A percentile compares a stretch with the other conserved stretches of the same genome.
These are phyloP conservation scores for Actinomortierella wolfii DNA, from an alignment of 371 early-diverging fungal species.

Conservation along the genomic window DNA sequence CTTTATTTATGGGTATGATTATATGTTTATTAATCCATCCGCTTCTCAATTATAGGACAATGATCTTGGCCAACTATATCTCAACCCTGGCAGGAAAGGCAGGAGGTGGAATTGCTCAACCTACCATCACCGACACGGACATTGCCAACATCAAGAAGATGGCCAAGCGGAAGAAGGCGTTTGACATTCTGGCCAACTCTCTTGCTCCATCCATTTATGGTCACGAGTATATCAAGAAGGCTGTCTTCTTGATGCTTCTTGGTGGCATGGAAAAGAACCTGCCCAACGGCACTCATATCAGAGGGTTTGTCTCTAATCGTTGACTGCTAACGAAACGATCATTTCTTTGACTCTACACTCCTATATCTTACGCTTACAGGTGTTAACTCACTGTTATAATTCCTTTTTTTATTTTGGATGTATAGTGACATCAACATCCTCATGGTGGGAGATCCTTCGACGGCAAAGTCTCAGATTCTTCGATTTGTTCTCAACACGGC, in stretches of 20 bases:
- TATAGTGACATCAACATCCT: slow-evolving; percentile 93
- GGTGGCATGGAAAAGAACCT: slow-evolving; percentile 97
- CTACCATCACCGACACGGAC: slow-evolving; percentile 76
- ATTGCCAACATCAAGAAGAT: slow-evolving; percentile 85
- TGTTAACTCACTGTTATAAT: not conserved
- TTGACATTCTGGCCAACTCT: slow-evolving; percentile 86
- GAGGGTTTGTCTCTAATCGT: slow-evolving; percentile 72
- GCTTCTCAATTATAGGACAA: slow-evolving; percentile 63
- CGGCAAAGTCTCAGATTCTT: slow-evolving; percentile 96
- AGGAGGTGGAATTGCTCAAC: slow-evolving; percentile 63
- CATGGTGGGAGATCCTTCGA: slow-evolving; percentile 97
- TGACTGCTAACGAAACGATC: not conserved
- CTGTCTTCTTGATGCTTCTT: slow-evolving; percentile 90
- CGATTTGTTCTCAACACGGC: slow-evolving; percentile 91
- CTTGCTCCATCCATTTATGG: slow-evolving; percentile 99
- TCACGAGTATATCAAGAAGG: slow-evolving; percentile 96
- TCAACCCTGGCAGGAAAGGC: slow-evolving; percentile 81
- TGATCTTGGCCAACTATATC: slow-evolving; percentile 92
- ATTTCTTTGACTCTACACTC: not conserved
- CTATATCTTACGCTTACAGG: too few species aligned
- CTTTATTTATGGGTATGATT: not conserved
- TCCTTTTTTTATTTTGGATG: slow-evolving; percentile 5
- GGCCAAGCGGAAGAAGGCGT: slow-evolving; percentile 70
- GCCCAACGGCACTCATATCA: slow-evolving; percentile 93
- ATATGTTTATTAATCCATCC: not conserved